Conservation (phyloP, 805 yeast species). For the Scheffersomyces lignosus region DNA sequence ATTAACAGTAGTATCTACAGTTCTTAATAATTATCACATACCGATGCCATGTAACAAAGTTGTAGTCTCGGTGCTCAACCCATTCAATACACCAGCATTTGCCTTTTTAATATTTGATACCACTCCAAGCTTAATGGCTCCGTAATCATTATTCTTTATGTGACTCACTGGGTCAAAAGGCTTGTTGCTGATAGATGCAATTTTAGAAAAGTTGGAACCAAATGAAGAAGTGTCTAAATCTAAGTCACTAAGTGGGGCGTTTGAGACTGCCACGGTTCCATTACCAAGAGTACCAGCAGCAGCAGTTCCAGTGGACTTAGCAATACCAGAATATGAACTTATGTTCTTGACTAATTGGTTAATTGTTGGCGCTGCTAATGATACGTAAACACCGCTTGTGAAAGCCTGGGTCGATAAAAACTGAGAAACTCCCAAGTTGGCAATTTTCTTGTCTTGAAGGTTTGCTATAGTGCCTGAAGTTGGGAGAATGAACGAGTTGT, state of each 20-base stretch:
- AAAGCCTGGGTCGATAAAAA: constrained; percentile 31
- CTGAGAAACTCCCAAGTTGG: constrained; percentile 50
- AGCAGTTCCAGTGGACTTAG: constrained; percentile 14
- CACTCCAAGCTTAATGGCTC: constrained; percentile 26
- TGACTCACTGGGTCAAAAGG: constrained; percentile 71
- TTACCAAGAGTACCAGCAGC: constrained; percentile 17
- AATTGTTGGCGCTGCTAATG: constrained; percentile 26
- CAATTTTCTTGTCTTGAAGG: constrained; percentile 55
- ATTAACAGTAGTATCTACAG: too few relatives aligned
- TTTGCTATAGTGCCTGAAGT: constrained; percentile 49
- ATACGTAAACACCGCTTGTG: constrained; percentile 16
- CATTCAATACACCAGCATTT: constrained; percentile 17
- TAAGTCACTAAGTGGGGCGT: constrained; percentile 43
- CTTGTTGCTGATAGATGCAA: constrained; percentile 60
- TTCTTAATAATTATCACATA: too few relatives aligned
- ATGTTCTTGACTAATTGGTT: constrained; percentile 35
- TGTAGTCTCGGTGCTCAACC: constrained; percentile 22
- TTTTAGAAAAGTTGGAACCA: constrained; percentile 80
- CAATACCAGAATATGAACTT: constrained; percentile 27
- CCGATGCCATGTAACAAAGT: constrained; percentile 7
- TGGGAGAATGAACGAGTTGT: constrained; percentile 52
- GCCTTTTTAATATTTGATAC: constrained; percentile 27
- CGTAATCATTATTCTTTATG: constrained; percentile 39
- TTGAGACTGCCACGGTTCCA: constrained; percentile 27
- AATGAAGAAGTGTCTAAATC: constrained; percentile 72